These are phyloP conservation scores for Biscutella laevigata DNA, from an alignment of 441 rosid species.

Conservation along the genomic window DNA sequence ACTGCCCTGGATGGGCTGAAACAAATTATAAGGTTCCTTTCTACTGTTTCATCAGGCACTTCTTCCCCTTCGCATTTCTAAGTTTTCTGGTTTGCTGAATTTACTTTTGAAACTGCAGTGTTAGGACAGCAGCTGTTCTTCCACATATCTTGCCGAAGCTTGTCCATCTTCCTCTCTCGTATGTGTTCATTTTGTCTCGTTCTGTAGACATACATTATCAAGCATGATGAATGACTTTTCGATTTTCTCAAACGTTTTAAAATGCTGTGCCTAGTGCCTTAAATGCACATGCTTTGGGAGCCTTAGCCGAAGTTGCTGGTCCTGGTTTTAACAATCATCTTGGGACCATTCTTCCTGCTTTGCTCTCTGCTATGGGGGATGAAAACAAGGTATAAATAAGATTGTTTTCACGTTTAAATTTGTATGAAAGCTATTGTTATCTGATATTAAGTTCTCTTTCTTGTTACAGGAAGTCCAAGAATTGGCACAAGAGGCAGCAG, in stretches of 20 bases:
- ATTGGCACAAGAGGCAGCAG: slow-evolving; percentile 89
- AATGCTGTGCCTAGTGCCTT: slow-evolving; percentile 56
- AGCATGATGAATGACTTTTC: slow-evolving; percentile 5
- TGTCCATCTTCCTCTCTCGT: slow-evolving; percentile 91
- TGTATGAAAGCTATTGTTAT: slow-evolving; percentile 7
- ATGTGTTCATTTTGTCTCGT: slow-evolving; percentile 33
- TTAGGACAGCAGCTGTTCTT: slow-evolving; percentile 91
- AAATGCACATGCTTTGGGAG: slow-evolving; percentile 98
- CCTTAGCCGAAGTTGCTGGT: slow-evolving; percentile 97
- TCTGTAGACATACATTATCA: not conserved
- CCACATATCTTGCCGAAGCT: slow-evolving; percentile 99
- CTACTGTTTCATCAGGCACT: slow-evolving; percentile 5
- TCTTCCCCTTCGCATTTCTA: not conserved
- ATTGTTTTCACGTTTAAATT: not conserved
- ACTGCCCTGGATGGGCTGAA: slow-evolving; percentile 98
- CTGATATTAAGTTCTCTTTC: slow-evolving; percentile 9
- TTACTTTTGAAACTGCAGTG: slow-evolving; percentile 47
- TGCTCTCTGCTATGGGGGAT: slow-evolving; percentile 85
- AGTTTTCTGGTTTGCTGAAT: slow-evolving; percentile 17
- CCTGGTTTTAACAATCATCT: slow-evolving; percentile 86
- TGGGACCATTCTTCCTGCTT: slow-evolving; percentile 86
- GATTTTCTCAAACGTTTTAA: slow-evolving; percentile 14
- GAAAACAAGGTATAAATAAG: slow-evolving; percentile 49
- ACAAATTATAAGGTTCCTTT: slow-evolving; percentile 76
- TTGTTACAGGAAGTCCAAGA: slow-evolving; percentile 64